phyloP scores from a whole-genome alignment of 2,329 filamentous ascomycete genomes.

The Akanthomyces uredinophilus region DNA sequence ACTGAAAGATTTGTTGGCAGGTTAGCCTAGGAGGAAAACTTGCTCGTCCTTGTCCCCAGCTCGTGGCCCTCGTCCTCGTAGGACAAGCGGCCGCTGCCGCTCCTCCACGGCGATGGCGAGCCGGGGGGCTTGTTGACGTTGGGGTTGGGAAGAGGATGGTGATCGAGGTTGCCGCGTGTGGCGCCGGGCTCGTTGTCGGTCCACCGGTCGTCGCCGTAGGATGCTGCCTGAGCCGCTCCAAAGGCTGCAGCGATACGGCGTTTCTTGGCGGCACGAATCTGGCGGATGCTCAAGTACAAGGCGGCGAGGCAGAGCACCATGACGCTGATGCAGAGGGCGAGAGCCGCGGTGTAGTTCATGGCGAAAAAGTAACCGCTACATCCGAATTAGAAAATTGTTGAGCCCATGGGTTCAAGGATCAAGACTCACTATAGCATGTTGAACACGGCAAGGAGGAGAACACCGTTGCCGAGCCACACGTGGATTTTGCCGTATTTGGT shows the following conservation, averaged over 20 bases:
- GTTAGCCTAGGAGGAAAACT: not conserved
- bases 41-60: constrained; percentile 21
- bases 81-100: constrained; percentile 22
- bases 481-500: constrained; percentile 50
- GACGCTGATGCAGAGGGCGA: constrained; percentile 27
- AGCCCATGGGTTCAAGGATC: not conserved
- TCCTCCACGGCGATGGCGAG: constrained; percentile 24
- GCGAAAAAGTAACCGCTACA: constrained; percentile 54
- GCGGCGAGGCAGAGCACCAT: constrained; percentile 39
- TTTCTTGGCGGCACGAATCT: constrained; percentile 23
- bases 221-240: constrained; percentile 11
- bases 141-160: constrained; percentile 11
- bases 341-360: constrained; percentile 36
- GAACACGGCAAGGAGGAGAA: constrained; percentile 47
- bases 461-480: constrained; percentile 50
- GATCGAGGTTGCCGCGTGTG: constrained; percentile 17
- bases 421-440: constrained; percentile 52
- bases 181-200: constrained; percentile 6
- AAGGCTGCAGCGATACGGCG: constrained; percentile 17
- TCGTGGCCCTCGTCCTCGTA: constrained; percentile 27
- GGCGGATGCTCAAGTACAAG: constrained; percentile 31
- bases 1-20: not conserved
- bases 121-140: not conserved
- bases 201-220: constrained; percentile 14
- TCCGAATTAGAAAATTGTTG: not conserved